These are phyloP conservation scores for Beauveria australis DNA, from an alignment of 2,329 filamentous ascomycete species.

Conservation along the genomic window DNA sequence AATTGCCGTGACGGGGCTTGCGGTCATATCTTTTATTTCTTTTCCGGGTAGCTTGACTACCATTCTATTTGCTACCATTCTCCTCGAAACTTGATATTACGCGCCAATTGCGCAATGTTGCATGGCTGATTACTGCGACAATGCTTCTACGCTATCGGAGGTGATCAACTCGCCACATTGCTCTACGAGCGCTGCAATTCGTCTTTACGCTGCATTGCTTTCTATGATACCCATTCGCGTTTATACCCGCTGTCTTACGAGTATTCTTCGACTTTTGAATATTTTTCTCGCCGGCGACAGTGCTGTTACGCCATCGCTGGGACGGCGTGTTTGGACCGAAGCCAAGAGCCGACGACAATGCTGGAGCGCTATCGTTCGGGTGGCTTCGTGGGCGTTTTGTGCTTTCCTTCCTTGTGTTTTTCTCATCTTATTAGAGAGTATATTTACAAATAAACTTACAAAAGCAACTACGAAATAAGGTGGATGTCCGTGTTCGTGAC, in stretches of 20 bases:
- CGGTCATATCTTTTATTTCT: constrained; percentile 10
- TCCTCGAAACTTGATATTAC: not conserved
- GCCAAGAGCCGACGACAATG: constrained; percentile 40
- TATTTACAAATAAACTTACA: not conserved
- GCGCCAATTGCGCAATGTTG: not conserved
- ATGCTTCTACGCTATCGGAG: constrained; percentile 46
- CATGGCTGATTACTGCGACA: constrained; percentile 29
- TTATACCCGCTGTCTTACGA: constrained; percentile 37
- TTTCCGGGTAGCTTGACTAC: constrained; percentile 30
- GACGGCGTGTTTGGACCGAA: constrained; percentile 45
- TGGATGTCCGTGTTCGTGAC: not conserved
- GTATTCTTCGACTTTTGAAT: constrained; percentile 16
- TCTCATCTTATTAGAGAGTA: not conserved
- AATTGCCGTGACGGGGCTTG: constrained; percentile 13
- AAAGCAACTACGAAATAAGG: not conserved
- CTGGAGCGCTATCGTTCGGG: constrained; percentile 42
- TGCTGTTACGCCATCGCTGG: constrained; percentile 49
- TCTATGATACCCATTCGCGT: constrained; percentile 37
- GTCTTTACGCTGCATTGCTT: constrained; percentile 17
- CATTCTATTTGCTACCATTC: constrained; percentile 21
- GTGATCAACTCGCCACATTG: not conserved
- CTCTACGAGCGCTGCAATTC: not conserved
- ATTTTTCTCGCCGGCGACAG: constrained; percentile 42
- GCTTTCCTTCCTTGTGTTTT: constrained; percentile 9
- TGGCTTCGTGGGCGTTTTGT: constrained; percentile 39